Conservation (phyloP, 495 filamentous ascomycete species). For the Daldinia childiae region DNA sequence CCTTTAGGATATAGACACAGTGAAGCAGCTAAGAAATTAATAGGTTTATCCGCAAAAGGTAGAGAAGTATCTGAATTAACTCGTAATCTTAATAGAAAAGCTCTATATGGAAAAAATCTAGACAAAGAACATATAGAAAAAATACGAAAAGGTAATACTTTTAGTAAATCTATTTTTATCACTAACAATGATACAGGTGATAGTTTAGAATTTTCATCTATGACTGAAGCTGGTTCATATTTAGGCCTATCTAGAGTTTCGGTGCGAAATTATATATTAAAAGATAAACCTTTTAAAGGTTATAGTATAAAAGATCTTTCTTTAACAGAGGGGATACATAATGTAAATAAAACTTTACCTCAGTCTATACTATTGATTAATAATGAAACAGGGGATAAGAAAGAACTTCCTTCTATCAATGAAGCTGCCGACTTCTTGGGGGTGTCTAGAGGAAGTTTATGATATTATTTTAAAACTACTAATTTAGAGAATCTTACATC, state of each 20-base stretch:
- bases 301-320: too few species aligned
- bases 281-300: too few species aligned
- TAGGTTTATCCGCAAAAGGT: not conserved
- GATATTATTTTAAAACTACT: not conserved
- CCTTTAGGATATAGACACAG: not conserved
- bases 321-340: too few species aligned
- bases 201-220: too few species aligned
- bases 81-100: not conserved
- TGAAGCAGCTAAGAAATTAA: not conserved
- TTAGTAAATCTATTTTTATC: too few species aligned
- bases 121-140: not conserved
- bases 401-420: constrained; percentile 1
- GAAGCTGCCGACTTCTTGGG: not conserved
- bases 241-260: too few species aligned
- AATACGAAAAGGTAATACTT: not conserved
- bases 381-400: not conserved
- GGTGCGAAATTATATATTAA: too few species aligned
- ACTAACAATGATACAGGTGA: too few species aligned
- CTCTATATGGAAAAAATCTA: constrained; percentile 1
- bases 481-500: too few species aligned
- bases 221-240: too few species aligned
- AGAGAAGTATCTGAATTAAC: not conserved
- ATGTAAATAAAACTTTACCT: too few species aligned
- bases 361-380: not conserved
- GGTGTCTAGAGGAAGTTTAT: not conserved